Evolutionary conservation across 108 stramenopile genomes (phyloP), one percentile per base, ranked within the genome.

Genomic region (Nitzschia palea): DNA sequence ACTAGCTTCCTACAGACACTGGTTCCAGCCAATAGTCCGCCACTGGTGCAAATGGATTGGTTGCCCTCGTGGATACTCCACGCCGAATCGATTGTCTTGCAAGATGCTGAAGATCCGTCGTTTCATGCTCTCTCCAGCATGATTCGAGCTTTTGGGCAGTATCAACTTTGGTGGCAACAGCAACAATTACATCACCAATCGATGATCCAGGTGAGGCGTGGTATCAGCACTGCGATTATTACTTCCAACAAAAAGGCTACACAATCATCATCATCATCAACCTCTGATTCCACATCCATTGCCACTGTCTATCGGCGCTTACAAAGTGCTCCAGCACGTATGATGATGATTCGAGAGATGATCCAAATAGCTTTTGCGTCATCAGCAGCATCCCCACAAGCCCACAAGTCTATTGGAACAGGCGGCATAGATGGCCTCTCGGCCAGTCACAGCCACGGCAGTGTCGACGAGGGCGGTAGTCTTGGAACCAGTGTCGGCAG

Each of bases 41-140:
- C 53, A 15, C 4, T 67, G 30, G 30, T 71, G 2, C 60, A 20
- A 57, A 67, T 60, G 33, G 73, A 37, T 22, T 74, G 64, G 65
- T 43, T 74, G 32, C 58, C 73, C 28, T 28, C 73, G 14, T 74
- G 73, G 47, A 74, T 74, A 17, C 48, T 68, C 44, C 58, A 68
- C 17, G 53, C 67, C 4, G 74, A 76, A 73, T 36, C 34, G 53
- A 44, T 36, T 2, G 47, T 54, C 27, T 5, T 71, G 9, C 53
- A 61, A 25, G 55, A 59, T 34, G 58, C 43, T 27, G 58, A 53
- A 44, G 47, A 36, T 35, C 8, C 28, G 3, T 47, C 44, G 2
- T 62, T 62, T 42, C 50, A 62, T 55, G 59, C 60, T 8, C 34
- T 71, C 35, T 55, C 22, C 35, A 52, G 61, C 40, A 71, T 44